Evolutionary conservation across 352 stramenopile genomes (phyloP), one percentile per base, ranked within the genome.

Genomic region (Pythium brachiatum): DNA sequence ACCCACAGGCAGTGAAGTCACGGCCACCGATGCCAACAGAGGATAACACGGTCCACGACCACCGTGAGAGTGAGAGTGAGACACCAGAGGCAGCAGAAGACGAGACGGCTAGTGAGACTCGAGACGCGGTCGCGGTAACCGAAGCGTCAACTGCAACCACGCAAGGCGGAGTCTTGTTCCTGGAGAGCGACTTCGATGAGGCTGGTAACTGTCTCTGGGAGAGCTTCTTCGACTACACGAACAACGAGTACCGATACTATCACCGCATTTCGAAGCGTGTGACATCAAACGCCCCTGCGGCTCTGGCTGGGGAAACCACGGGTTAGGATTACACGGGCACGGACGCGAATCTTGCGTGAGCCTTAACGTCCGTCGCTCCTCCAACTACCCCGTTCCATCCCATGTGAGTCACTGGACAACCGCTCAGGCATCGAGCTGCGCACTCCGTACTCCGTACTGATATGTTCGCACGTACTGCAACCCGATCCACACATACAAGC

Each of bases 201-300:
- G 48, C 74, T 23, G 80, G 80, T n/a, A 68, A 59, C 15, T 86
- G 75, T 59, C 64, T 90, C 29, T 92, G 83, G 80, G 78, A 86
- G 25, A 68, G 54, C 20, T 92, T 92, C 62, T 92, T 76, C 60
- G 83, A 92, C 62, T 86, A 88, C 47, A 59, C 50, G 4, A 73
- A 72, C 39, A 66, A 72, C 38, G 72, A 83, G 31, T 81, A 88
- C 34, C 76, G 80, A 21, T 86, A 88, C 61, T 90, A 83, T 54
- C 80, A 92, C 50, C 76, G 77, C 13, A 65, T 89, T 16, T 80
- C 83, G 16, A 90, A 92, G 39, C 74, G 80, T 13, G 81, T 92
- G 20, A 56, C 66, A 6, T 58, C 31, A 11, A 23, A 54, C 21
- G 55, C 51, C 55, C 39, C 53, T 11, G 31, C 13, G 7, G n/a